Base-by-base conservation (phyloP, 176 grass and related monocot genomes). In the Phyllostachys edulis region DNA sequence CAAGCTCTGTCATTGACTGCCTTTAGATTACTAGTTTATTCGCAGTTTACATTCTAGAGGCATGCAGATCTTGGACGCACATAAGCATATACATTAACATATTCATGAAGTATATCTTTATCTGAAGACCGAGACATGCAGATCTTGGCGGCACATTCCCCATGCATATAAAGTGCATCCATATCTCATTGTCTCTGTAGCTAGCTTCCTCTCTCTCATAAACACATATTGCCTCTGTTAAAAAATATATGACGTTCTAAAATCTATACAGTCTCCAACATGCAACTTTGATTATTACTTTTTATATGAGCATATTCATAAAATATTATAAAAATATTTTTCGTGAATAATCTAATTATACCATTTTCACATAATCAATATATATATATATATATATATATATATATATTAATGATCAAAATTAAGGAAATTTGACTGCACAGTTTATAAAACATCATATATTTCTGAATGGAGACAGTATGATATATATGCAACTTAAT, bases 1-100 rank as follows among this genome's bases (percentile, higher is more conserved):
- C 26, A 17, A 79, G 29, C 76, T 47, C 75, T 80, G 76, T 37
- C 87, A 80, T 89, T 80, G 81, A 89, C 87, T 89, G 61, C 68
- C 71, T 88, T 84, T 68, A 46, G 24, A 68, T 62, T 85, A 14
- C 15, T 47, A 85, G 70, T 84, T 84, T 81, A 45, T 91, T 83
- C 23, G 20, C 60, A 51, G n/a, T 47, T 69, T 60, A 36, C 50
- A 86, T 82, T 92, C 74, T 88, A 79, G 34, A 40, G 24, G 65
- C 75, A 88, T 55, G 78, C 68, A 84, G 38, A 86, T 76, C 78
- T 85, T 69, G 40, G 68, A 64, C 6, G 62, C 36, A 64, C 62
- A 64, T 8, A 34, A 17, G 29, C 62, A 64, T 64, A 17, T 36
- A 36, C 27, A 64, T 34, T 36, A 64, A 64, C 62, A 64, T 64